Evolutionary conservation across 2,329 filamentous ascomycete species (phyloP).

Genomic region (Bipolaris cookei): DNA sequence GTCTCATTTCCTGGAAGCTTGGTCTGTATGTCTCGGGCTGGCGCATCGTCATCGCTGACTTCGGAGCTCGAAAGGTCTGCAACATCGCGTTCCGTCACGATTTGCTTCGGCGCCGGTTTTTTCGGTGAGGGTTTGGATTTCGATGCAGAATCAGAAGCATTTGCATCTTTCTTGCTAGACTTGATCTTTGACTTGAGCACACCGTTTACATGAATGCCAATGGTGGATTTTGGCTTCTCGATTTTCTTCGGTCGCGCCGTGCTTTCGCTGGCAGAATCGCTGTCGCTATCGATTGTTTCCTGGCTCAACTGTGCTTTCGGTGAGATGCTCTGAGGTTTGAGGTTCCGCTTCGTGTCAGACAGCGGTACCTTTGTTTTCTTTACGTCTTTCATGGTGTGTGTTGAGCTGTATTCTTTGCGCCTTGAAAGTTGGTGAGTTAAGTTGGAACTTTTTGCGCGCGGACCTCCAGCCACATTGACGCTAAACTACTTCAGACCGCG

Average conservation of each 20-base stretch:
- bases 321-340: slow-evolving; percentile 25
- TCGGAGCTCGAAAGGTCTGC: slow-evolving; percentile 37
- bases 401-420: slow-evolving; percentile 20
- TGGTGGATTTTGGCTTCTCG: slow-evolving; percentile 35
- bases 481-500: slow-evolving; percentile 5
- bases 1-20: slow-evolving; percentile 23
- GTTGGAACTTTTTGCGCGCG: slow-evolving; percentile 39
- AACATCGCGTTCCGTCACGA: slow-evolving; percentile 28
- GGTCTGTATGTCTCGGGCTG: slow-evolving; percentile 24
- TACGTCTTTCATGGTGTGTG: slow-evolving; percentile 42
- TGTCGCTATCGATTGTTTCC: slow-evolving; percentile 45
- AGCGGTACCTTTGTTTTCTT: slow-evolving; percentile 46
- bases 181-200: slow-evolving; percentile 27
- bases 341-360: slow-evolving; percentile 38
- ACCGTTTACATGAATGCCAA: slow-evolving; percentile 42
- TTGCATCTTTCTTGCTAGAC: slow-evolving; percentile 14
- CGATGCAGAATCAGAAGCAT: slow-evolving; percentile 18
- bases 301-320: slow-evolving; percentile 42
- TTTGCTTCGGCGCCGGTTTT: slow-evolving; percentile 31
- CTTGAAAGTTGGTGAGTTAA: slow-evolving; percentile 19
- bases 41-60: slow-evolving; percentile 30
- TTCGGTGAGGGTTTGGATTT: slow-evolving; percentile 25
- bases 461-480: slow-evolving; percentile 13
- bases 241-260: slow-evolving; percentile 21
- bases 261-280: slow-evolving; percentile 38